These are phyloP conservation scores for Melastoma candidum DNA, from an alignment of 441 rosid species.

Conservation along the genomic window DNA sequence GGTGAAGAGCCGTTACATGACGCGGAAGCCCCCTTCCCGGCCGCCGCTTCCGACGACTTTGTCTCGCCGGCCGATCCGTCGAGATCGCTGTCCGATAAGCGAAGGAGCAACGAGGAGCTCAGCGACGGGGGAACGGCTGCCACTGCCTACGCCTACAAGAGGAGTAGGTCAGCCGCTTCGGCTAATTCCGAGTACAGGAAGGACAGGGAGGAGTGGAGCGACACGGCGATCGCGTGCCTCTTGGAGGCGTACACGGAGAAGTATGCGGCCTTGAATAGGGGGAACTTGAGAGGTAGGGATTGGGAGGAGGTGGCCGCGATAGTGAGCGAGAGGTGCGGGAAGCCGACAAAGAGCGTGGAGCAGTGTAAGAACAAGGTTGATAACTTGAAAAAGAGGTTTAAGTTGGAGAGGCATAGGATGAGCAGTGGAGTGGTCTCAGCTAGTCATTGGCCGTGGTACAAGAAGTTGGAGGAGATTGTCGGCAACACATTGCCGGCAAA, in stretches of 20 bases:
- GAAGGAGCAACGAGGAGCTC: conserved; percentile 20
- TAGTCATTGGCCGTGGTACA: conserved; percentile 95
- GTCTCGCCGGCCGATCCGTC: too few species aligned
- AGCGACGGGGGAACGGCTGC: conserved; percentile 19
- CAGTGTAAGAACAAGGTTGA: conserved; percentile 97
- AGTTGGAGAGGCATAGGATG: conserved; percentile 77
- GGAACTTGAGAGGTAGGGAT: conserved; percentile 83
- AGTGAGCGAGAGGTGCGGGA: conserved; percentile 57
- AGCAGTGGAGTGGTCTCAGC: conserved; percentile 37
- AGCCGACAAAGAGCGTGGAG: conserved; percentile 71
- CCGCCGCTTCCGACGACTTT: too few species aligned
- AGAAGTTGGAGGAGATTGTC: conserved; percentile 78
- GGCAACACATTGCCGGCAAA: conserved; percentile 33
- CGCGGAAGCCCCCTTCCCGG: too few species aligned
- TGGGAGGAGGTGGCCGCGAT: conserved; percentile 93
- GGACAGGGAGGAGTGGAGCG: conserved; percentile 96
- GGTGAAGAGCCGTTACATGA: conserved; percentile 1
- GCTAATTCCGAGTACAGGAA: conserved; percentile 27
- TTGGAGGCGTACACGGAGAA: conserved; percentile 37
- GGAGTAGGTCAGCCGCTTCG: conserved; percentile 9
- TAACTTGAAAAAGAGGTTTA: conserved; percentile 76
- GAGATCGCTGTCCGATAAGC: conserved; percentile 11
- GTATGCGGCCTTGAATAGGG: conserved; percentile 66
- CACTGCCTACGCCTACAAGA: conserved; percentile 8
- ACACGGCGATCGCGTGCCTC: conserved; percentile 61